Percentiles rank a stretch among this genome's conserved stretches.
Evolutionary conservation across 768 basidiomycete genomes (phyloP).

Genomic region (Obba rivulosa): DNA sequence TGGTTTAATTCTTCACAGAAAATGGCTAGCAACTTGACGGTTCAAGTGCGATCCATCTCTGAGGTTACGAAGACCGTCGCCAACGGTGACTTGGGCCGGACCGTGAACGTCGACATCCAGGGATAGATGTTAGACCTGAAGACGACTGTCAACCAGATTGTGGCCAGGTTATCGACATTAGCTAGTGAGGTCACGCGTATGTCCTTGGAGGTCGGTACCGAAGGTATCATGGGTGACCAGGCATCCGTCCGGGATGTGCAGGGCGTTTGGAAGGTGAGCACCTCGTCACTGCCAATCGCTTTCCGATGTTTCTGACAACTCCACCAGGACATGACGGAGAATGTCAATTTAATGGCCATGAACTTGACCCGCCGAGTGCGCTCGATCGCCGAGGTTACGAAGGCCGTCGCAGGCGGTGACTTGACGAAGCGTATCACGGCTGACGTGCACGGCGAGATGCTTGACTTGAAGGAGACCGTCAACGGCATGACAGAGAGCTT

Average conservation of each 20-base stretch:
- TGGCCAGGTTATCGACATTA: conserved; percentile 62
- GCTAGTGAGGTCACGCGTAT: conserved; percentile 88
- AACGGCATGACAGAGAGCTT: conserved; percentile 92
- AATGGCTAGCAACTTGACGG: conserved; percentile 83
- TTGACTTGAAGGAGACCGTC: conserved; percentile 86
- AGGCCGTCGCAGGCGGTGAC: conserved; percentile 91
- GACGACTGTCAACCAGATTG: conserved; percentile 77
- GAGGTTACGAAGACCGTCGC: conserved; percentile 79
- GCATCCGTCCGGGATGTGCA: conserved; percentile 89
- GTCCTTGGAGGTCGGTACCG: conserved; percentile 85
- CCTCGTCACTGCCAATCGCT: not conserved
- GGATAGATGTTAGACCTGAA: conserved; percentile 91
- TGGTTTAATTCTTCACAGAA: conserved; percentile 38
- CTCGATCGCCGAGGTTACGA: conserved; percentile 89
- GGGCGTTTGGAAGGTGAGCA: conserved; percentile 84
- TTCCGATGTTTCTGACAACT: not conserved
- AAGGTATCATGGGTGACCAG: conserved; percentile 92
- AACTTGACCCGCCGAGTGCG: conserved; percentile 90
- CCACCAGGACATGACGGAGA: conserved; percentile 55
- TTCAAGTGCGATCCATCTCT: conserved; percentile 88
- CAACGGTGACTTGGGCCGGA: conserved; percentile 74
- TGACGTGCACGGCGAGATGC: conserved; percentile 88
- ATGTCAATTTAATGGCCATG: conserved; percentile 87
- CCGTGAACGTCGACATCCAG: conserved; percentile 88
- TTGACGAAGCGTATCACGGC: conserved; percentile 91